Evolutionary conservation across 129 eudicot species (phyloP), one percentile per base, ranked within the genome.

Genomic region (Escallonia herrerae): DNA sequence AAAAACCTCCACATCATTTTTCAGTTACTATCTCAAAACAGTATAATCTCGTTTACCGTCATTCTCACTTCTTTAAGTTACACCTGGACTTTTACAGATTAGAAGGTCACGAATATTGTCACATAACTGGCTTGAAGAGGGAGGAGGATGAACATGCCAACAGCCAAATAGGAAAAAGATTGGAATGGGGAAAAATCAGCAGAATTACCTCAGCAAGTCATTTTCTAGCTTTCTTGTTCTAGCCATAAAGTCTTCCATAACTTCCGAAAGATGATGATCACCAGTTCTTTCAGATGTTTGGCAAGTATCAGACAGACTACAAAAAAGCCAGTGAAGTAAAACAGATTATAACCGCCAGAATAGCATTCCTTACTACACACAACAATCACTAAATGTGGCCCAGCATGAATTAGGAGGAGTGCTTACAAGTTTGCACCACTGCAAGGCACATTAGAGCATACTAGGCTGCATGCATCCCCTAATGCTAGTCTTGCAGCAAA

Each of bases 391-490:
- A 54, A 45, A 47, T 48, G n/a, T 43, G 38, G 45, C n/a, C 40
- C 43, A 58, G 46, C 38, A 49, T 43, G 43, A 9, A 66, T 60
- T 49, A 11, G 54, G 45, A 40, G 49, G 15, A 59, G 45, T 62
- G 49, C 85, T 86, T 84, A 90, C 97, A 58, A 33, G 66, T 79
- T 75, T 67, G 70, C 60, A 65, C 58, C 60, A 40, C 70, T 69
- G 42, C n/a, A 78, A 70, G 79, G 69, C 66, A 40, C 37, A 60
- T 39, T 45, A 33, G 67, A 70, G 62, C 41, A 78, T 37, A 73
- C 80, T 42, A 79, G 12, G 70, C 80, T 79, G 87, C 95, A 93
- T 49, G 91, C 82, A 60, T 83, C 89, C 63, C 89, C 98, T 22
- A 93, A 76, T 47, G 85, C 79, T 67, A 72, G 62, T 59, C 96